phyloP scores from a whole-genome alignment of 441 rosid species.

The Bruguiera hainesii region DNA sequence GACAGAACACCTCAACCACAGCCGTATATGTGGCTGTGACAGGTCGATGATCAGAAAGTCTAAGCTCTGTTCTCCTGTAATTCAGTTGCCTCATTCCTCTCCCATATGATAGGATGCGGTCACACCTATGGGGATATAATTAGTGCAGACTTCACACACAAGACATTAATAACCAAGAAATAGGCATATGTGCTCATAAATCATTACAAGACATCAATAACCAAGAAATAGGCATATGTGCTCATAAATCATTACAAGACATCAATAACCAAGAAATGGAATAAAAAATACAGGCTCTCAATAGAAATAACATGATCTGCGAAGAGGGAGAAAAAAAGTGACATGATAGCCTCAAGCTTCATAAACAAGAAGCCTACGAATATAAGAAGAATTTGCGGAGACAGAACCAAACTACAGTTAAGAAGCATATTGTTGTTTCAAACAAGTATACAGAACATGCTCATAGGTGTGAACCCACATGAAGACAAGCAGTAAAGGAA shows the following conservation, averaged over 20 bases:
- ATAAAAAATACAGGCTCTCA: too few relatives aligned
- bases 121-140: slow-evolving; percentile 58
- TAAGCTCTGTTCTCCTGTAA: slow-evolving; percentile 70
- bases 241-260: neutral
- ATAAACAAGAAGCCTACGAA: too few relatives aligned
- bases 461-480: neutral
- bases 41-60: slow-evolving; percentile 90
- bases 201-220: neutral
- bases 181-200: neutral
- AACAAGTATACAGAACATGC: neutral
- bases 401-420: too few relatives aligned
- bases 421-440: neutral
- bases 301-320: too few relatives aligned
- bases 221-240: neutral
- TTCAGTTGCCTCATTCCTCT: slow-evolving; percentile 73
- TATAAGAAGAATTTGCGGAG: neutral
- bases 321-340: too few relatives aligned
- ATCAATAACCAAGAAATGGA: neutral
- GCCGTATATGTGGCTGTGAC: slow-evolving; percentile 74
- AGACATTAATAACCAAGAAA: slow-evolving; percentile 9
- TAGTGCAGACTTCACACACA: slow-evolving; percentile 4
- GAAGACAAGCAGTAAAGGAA: neutral
- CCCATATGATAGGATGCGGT: slow-evolving; percentile 77
- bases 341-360: too few relatives aligned
- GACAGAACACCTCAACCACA: slow-evolving; percentile 82